These are phyloP conservation scores for Raddia guianensis DNA, from an alignment of 176 grass and related monocot genomes.

Conservation along the genomic window DNA sequence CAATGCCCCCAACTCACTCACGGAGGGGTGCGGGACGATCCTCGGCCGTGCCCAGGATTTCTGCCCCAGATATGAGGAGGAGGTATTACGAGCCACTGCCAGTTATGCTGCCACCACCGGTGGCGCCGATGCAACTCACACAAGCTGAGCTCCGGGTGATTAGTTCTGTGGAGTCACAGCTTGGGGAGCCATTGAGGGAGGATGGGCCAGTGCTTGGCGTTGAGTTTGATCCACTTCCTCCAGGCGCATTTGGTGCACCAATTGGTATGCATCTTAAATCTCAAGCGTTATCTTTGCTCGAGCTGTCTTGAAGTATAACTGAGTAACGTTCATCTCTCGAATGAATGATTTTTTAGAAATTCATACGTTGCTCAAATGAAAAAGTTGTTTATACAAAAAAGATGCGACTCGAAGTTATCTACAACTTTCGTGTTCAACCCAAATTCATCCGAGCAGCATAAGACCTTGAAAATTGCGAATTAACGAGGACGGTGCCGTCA, in stretches of 20 bases:
- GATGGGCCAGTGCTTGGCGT: conserved; percentile 84
- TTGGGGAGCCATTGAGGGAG: conserved; percentile 77
- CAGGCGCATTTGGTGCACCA: conserved; percentile 93
- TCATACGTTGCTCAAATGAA: too few relatives aligned
- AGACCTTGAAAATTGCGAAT: too few relatives aligned
- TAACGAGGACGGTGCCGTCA: too few relatives aligned
- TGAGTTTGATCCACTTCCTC: conserved; percentile 87
- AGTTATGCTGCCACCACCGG: conserved; percentile 41
- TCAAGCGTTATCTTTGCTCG: conserved; percentile 4
- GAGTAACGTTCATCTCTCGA: conserved; percentile 1
- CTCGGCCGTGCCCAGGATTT: conserved; percentile 72
- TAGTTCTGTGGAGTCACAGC: conserved; percentile 71
- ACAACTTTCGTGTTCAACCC: too few relatives aligned
- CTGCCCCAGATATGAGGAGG: conserved; percentile 47
- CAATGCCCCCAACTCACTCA: conserved; percentile 24
- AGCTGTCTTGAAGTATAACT: conserved; percentile 12
- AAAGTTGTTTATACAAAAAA: too few relatives aligned
- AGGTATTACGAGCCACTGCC: conserved; percentile 71
- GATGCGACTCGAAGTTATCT: too few relatives aligned
- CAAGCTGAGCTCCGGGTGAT: conserved; percentile 52
- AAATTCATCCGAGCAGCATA: too few relatives aligned
- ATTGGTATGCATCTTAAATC: conserved; percentile 62
- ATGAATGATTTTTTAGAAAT: too few relatives aligned
- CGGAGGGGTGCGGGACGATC: conserved; percentile 50
- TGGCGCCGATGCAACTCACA: conserved; percentile 46